A percentile compares a stretch with the other conserved stretches of the same genome.
Evolutionary conservation across 768 basidiomycete genomes (phyloP).

Genomic region (Vararia minispora): DNA sequence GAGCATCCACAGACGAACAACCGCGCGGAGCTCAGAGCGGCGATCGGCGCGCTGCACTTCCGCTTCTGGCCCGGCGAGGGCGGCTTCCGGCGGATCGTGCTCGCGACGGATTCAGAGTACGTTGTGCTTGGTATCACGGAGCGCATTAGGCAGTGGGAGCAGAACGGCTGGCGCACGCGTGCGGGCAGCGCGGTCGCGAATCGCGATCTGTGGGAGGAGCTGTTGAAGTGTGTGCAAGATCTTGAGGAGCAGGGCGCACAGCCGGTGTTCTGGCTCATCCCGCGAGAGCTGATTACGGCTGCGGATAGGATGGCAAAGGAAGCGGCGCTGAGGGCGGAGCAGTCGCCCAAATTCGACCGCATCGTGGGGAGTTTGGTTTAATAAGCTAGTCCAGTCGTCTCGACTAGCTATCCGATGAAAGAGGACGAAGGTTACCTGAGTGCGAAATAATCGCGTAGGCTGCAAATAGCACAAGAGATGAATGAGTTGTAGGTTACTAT

Average conservation of each 20-base stretch:
- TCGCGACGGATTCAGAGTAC: conserved; percentile 23
- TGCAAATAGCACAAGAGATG: no score
- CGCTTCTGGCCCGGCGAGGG: conserved; percentile 19
- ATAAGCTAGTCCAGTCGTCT: no score
- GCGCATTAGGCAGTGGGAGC: conserved; percentile 17
- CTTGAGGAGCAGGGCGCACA: conserved; percentile 13
- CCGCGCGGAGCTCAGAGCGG: conserved; percentile 28
- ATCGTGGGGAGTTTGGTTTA: no score
- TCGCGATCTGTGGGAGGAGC: conserved; percentile 19
- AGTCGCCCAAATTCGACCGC: no score
- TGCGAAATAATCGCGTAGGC: no score
- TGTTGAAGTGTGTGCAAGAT: conserved; percentile 9
- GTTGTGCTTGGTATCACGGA: conserved; percentile 18
- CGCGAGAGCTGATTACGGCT: conserved; percentile 12
- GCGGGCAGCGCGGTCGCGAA: conserved; percentile 13
- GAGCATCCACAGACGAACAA: conserved; percentile 18
- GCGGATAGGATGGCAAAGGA: conserved; percentile 16
- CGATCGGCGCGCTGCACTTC: conserved; percentile 15
- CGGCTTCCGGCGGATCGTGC: conserved; percentile 21
- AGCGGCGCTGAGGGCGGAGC: no score
- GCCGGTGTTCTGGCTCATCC: conserved; percentile 17
- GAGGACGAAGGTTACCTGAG: no score
- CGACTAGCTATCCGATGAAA: no score
- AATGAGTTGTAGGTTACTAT: no score
- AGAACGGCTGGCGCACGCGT: conserved; percentile 15